These are phyloP conservation scores for Neurospora sp. DNA, from an alignment of 495 filamentous ascomycete genomes.

Conservation along the genomic window DNA sequence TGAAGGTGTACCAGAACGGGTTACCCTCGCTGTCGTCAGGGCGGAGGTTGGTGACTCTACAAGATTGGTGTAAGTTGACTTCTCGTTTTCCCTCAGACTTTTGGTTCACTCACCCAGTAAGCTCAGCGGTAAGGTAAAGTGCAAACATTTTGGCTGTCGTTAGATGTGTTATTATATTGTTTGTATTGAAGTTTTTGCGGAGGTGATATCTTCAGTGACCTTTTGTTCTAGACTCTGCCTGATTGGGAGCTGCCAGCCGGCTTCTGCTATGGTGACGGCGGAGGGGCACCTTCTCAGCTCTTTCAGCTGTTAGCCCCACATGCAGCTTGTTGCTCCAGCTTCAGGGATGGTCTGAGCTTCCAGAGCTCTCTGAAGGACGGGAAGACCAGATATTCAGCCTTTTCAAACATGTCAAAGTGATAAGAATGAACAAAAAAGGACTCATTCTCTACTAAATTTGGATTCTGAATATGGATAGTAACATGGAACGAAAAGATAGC, in stretches of 20 bases:
- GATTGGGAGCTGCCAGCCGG: neutral
- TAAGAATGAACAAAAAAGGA: neutral
- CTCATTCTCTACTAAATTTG: neutral
- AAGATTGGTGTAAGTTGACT: slow-evolving; percentile 3
- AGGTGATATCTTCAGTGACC: neutral
- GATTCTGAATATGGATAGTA: neutral
- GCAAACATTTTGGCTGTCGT: slow-evolving; percentile 51
- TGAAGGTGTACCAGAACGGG: slow-evolving; percentile 93
- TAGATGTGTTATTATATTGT: neutral
- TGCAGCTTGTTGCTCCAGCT: neutral
- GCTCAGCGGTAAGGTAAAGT: slow-evolving; percentile 66
- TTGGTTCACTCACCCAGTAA: slow-evolving; percentile 45
- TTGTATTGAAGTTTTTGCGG: neutral
- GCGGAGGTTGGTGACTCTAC: slow-evolving; percentile 80
- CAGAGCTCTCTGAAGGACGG: neutral
- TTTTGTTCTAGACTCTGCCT: neutral
- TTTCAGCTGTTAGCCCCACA: neutral
- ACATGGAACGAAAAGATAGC: neutral
- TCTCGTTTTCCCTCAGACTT: neutral
- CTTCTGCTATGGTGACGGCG: neutral
- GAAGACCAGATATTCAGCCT: neutral
- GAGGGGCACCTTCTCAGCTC: neutral
- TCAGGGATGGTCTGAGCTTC: neutral
- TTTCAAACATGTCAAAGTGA: neutral
- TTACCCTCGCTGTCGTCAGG: slow-evolving; percentile 70